Conservation (phyloP, 306 rosid genomes). For the Oemleria cerasiformis region DNA sequence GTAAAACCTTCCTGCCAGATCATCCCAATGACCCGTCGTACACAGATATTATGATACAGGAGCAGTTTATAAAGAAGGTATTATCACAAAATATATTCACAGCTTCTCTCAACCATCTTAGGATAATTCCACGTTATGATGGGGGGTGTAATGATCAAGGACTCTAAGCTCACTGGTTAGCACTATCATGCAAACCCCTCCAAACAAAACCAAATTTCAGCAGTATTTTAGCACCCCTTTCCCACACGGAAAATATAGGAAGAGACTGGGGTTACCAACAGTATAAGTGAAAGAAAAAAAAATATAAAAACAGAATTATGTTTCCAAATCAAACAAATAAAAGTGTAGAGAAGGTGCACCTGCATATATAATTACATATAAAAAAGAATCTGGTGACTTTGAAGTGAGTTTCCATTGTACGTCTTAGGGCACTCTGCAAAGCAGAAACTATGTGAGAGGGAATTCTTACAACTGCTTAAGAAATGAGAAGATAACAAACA, state of each 20-base stretch:
- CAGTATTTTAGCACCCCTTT: background rate
- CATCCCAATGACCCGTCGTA: background rate
- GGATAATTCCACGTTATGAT: too few relatives aligned
- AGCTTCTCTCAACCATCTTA: background rate
- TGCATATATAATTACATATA: conserved; percentile 95
- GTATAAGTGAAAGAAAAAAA: background rate
- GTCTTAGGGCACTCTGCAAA: conserved; percentile 87
- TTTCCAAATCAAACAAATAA: conserved; percentile 6
- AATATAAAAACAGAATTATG: background rate
- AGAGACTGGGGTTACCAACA: background rate
- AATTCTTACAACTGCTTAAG: conserved; percentile 2
- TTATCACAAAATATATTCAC: background rate
- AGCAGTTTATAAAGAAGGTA: background rate
- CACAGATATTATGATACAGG: background rate
- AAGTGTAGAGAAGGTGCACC: conserved; percentile 32
- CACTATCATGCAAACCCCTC: background rate
- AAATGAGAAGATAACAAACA: conserved; percentile 16
- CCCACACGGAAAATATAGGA: background rate
- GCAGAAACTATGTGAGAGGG: conserved; percentile 13
- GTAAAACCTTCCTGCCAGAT: background rate
- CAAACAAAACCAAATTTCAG: conserved; percentile 1
- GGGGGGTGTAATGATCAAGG: background rate
- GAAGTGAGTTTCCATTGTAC: conserved; percentile 93
- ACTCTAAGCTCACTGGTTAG: too few relatives aligned
- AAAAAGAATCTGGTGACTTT: conserved; percentile 90